Conservation (phyloP, 192 early-diverging fungal genomes). For the Coemansia sp. region DNA sequence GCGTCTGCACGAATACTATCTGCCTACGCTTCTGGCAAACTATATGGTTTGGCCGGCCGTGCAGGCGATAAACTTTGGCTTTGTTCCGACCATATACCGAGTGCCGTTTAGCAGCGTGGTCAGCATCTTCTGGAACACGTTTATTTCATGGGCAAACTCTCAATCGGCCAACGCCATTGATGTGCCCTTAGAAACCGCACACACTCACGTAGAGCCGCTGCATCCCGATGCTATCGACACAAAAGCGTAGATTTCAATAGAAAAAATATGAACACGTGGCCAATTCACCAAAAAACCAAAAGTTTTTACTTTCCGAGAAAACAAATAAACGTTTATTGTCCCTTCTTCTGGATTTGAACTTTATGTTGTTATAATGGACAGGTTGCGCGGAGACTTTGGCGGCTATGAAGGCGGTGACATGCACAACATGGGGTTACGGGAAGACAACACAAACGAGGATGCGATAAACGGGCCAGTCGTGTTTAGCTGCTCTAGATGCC, state of each 20-base stretch:
- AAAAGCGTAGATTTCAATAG: conserved; percentile 8
- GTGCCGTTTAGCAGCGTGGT: conserved; percentile 70
- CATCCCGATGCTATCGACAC: conserved; percentile 6
- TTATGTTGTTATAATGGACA: conserved; percentile 17
- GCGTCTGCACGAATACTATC: conserved; percentile 59
- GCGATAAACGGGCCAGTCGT: conserved; percentile 43
- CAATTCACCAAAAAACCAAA: background rate
- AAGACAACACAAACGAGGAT: conserved; percentile 22
- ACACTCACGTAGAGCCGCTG: conserved; percentile 15
- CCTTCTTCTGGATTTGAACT: background rate
- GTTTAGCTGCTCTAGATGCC: conserved; percentile 49
- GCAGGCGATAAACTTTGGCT: conserved; percentile 70
- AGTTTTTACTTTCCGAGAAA: no score
- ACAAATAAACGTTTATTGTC: no score
- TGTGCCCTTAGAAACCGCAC: conserved; percentile 35
- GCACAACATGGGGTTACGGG: background rate
- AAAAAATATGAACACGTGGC: background rate
- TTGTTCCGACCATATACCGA: conserved; percentile 63
- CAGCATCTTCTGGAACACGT: conserved; percentile 74
- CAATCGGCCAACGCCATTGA: conserved; percentile 21
- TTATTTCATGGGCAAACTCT: conserved; percentile 65
- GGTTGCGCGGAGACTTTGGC: conserved; percentile 16
- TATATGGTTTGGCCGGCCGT: conserved; percentile 74
- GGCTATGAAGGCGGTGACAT: conserved; percentile 9
- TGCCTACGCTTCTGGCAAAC: conserved; percentile 63